Base-by-base conservation (phyloP, 73 alveolate species). In the Tetrahymena thermophila region DNA sequence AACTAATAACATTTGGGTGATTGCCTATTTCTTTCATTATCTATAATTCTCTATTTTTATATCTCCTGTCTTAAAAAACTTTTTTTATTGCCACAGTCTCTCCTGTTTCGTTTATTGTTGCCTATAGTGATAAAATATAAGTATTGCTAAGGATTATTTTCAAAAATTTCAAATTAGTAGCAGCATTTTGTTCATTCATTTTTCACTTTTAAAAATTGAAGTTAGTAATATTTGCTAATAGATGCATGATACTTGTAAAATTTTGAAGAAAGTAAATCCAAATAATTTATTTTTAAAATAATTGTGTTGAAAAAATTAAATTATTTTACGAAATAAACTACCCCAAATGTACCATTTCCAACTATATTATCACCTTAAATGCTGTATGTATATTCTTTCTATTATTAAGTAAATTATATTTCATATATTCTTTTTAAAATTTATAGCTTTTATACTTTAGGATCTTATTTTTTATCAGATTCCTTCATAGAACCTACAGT, bases 11-110 rank as follows among this genome's bases (percentile, higher is more conserved):
- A 96, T 98, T 98, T 19, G 99, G 99, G 94, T 98, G 99, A 83
- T 95, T 14, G 3, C 89, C 97, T 93, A 98, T 97, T 95, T 97
- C 99, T 95, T 98, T 97, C 98, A 98, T 95, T 94, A 97, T 98
- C 96, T 93, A 94, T 58, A 98, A 96, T 95, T 98, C 99, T 89
- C 99, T 96, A 94, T 98, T 98, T 95, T 98, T 98, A 96, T 98
- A 98, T 96, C 99, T 96, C 96, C 97, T 98, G 93, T 98, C 99
- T 93, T 98, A 97, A 28, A 97, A 94, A 25, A 98, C 99, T 93
- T 97, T 98, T 96, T 98, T 98, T 4, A 98, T 97, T 23, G 99
- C 99, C 3, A 98, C 99, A 7, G 96, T 96, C 95, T 98, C 99
- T 25, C 99, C 99, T 31, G 99, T 98, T 94, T 98, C 99, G 37